Conservation (phyloP, 2,329 filamentous ascomycete species). For the Ascomycota sp. region DNA sequence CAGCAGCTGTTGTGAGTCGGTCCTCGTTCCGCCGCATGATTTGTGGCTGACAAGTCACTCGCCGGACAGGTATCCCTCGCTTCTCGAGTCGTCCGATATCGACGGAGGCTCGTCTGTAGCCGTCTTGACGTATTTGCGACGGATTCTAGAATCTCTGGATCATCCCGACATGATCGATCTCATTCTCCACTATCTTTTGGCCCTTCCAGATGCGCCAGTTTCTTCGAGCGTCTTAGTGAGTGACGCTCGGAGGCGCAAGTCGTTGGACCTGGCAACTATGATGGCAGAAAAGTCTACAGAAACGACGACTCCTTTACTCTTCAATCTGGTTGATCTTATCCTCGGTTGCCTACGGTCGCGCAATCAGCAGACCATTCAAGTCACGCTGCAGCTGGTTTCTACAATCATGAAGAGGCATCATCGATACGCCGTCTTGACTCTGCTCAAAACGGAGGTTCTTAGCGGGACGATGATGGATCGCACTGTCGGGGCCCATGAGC, state of each 20-base stretch:
- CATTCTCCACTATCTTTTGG: slow-evolving; percentile 77
- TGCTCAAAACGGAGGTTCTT: slow-evolving; percentile 44
- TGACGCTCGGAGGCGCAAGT: slow-evolving; percentile 61
- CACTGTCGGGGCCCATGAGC: slow-evolving; percentile 52
- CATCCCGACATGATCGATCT: slow-evolving; percentile 87
- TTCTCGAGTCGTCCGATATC: slow-evolving; percentile 88
- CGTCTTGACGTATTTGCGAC: slow-evolving; percentile 76
- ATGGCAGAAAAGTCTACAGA: slow-evolving; percentile 53
- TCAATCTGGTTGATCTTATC: slow-evolving; percentile 81
- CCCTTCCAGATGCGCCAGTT: slow-evolving; percentile 38
- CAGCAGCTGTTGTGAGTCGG: slow-evolving; percentile 63
- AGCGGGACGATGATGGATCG: slow-evolving; percentile 30
- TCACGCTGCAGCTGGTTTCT: slow-evolving; percentile 70
- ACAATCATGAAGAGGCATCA: slow-evolving; percentile 75
- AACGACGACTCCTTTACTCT: slow-evolving; percentile 59
- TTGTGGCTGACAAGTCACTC: not conserved
- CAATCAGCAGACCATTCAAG: slow-evolving; percentile 72
- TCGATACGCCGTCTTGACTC: slow-evolving; percentile 56
- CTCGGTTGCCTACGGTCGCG: slow-evolving; percentile 63
- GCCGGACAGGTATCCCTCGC: slow-evolving; percentile 55
- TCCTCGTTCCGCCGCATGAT: not conserved
- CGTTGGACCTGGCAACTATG: slow-evolving; percentile 64
- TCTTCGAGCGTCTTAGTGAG: slow-evolving; percentile 30
- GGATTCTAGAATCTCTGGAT: slow-evolving; percentile 75
- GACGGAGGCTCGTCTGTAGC: slow-evolving; percentile 93